Evolutionary conservation across 2,329 filamentous ascomycete species (phyloP).

Genomic region (Phoma sp.): DNA sequence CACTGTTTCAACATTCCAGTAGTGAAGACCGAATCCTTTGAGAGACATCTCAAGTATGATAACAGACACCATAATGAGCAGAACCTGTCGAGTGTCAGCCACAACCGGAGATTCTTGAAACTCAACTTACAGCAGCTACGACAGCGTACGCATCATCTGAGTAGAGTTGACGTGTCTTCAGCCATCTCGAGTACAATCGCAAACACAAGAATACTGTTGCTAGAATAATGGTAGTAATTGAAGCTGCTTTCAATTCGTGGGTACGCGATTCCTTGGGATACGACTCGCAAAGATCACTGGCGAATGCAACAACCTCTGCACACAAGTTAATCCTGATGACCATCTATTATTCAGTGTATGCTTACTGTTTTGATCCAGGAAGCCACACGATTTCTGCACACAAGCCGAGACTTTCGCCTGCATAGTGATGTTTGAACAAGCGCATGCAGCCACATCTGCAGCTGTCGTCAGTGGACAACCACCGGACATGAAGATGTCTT

Average conservation of each 20-base stretch:
- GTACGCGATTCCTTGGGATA: slow-evolving; percentile 20
- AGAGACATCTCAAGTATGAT: slow-evolving; percentile 24
- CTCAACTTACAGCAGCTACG: slow-evolving; percentile 15
- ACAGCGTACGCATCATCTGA: slow-evolving; percentile 22
- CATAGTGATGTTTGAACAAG: slow-evolving; percentile 15
- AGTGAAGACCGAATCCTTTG: slow-evolving; percentile 23
- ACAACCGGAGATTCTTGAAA: not conserved
- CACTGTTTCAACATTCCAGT: slow-evolving; percentile 17
- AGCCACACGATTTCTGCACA: slow-evolving; percentile 16
- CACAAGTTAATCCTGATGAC: not conserved
- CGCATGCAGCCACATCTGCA: slow-evolving; percentile 12
- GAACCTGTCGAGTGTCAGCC: not conserved
- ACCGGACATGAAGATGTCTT: slow-evolving; percentile 14
- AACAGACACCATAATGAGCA: slow-evolving; percentile 17
- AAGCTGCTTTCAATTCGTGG: slow-evolving; percentile 13
- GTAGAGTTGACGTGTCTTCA: slow-evolving; percentile 18
- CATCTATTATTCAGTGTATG: not conserved
- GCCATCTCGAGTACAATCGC: slow-evolving; percentile 22
- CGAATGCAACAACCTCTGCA: slow-evolving; percentile 14
- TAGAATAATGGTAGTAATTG: slow-evolving; percentile 17
- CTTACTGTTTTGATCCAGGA: slow-evolving; percentile 12
- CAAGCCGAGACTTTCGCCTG: slow-evolving; percentile 16
- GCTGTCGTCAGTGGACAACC: slow-evolving; percentile 20
- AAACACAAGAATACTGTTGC: slow-evolving; percentile 14
- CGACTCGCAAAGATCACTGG: slow-evolving; percentile 14